A percentile compares a stretch with the other conserved stretches of the same genome.
Conservation (phyloP, 768 basidiomycete species). For the Mycena pura region DNA sequence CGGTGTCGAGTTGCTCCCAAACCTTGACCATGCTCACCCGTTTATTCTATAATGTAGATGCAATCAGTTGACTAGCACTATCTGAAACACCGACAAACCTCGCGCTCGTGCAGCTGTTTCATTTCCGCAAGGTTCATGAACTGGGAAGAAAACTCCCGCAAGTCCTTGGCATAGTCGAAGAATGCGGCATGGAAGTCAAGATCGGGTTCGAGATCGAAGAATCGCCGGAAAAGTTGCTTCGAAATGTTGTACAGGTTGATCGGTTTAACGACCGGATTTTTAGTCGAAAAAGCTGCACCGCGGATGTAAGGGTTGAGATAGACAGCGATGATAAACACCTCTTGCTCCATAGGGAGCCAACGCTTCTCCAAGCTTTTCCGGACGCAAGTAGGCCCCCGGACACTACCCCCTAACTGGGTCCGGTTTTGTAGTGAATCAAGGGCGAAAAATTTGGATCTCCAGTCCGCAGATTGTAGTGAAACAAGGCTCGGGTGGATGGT, state of each 20-base stretch:
- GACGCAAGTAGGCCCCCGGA: too few relatives aligned
- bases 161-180: background rate
- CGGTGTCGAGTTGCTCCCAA: constrained; percentile 28
- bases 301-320: constrained; percentile 21
- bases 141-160: background rate
- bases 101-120: constrained; percentile 1
- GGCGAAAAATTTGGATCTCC: too few relatives aligned
- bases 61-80: background rate
- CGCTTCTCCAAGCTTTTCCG: constrained; percentile 22
- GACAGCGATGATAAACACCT: constrained; percentile 16
- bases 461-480: too few relatives aligned
- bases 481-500: too few relatives aligned
- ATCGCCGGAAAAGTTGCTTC: background rate
- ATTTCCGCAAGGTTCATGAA: background rate
- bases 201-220: background rate
- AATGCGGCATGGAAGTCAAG: constrained; percentile 12
- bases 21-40: constrained; percentile 25
- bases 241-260: background rate
- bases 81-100: background rate
- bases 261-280: background rate
- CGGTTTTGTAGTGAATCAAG: too few relatives aligned
- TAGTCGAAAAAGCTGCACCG: background rate
- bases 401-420: too few relatives aligned
- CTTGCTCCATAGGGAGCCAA: constrained; percentile 18
- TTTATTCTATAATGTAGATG: background rate